Evolutionary conservation across 2,329 filamentous ascomycete genomes (phyloP).

Genomic region (Atkinsonella hypoxylon): DNA sequence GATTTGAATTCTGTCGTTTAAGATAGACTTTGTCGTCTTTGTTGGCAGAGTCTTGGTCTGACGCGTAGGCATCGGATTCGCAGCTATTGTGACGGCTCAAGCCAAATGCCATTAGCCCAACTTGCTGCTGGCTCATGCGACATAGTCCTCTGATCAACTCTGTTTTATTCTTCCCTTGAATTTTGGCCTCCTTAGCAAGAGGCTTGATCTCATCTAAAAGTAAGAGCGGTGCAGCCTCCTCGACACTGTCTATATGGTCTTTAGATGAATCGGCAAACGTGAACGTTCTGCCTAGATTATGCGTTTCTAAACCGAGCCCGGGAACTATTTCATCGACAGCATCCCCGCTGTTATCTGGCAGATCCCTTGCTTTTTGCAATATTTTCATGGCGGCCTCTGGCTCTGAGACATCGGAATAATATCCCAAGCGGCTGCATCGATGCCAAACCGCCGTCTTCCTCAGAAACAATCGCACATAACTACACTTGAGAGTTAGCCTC

Average conservation of each 20-base stretch:
- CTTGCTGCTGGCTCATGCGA: conserved; percentile 62
- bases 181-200: conserved; percentile 75
- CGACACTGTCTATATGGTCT: conserved; percentile 59
- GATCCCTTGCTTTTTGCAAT: conserved; percentile 44
- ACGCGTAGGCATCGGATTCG: conserved; percentile 36
- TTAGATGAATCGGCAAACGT: conserved; percentile 72
- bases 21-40: conserved; percentile 9
- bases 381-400: conserved; percentile 51
- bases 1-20: conserved; percentile 36
- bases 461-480: conserved; percentile 85
- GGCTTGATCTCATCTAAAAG: conserved; percentile 78
- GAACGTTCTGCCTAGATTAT: conserved; percentile 44
- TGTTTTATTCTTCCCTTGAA: conserved; percentile 77
- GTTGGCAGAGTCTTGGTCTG: conserved; percentile 23
- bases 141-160: conserved; percentile 66
- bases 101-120: conserved; percentile 58
- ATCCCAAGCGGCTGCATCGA: conserved; percentile 63
- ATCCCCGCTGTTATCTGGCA: conserved; percentile 33
- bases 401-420: conserved; percentile 73
- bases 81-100: conserved; percentile 52
- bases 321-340: conserved; percentile 11
- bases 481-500: conserved; percentile 20
- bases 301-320: conserved; percentile 28
- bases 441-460: conserved; percentile 90
- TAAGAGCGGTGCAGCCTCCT: conserved; percentile 73